A percentile compares a stretch with the other conserved stretches of the same genome.
These are phyloP conservation scores for Aspergillus sclerotioniger DNA, from an alignment of 495 filamentous ascomycete species.

Conservation along the genomic window DNA sequence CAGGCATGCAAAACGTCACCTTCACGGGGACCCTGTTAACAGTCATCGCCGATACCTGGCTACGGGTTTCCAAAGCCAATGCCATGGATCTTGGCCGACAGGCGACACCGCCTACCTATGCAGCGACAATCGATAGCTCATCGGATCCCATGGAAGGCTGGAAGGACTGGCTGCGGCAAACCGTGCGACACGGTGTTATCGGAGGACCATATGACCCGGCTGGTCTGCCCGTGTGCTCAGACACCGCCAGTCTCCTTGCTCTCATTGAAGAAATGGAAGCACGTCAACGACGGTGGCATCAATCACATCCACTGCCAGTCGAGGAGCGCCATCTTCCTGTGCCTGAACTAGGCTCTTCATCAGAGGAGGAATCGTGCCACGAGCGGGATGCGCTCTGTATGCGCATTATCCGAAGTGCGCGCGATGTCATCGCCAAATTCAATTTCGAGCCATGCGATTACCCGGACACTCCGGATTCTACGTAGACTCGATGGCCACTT, in stretches of 20 bases:
- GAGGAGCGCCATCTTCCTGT: constrained; percentile 11
- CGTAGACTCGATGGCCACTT: neutral
- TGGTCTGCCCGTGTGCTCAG: constrained; percentile 21
- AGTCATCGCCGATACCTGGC: constrained; percentile 58
- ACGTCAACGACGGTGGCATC: constrained; percentile 44
- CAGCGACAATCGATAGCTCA: constrained; percentile 24
- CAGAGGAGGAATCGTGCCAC: constrained; percentile 11
- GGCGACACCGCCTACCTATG: constrained; percentile 33
- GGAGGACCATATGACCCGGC: constrained; percentile 28
- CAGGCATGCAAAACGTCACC: constrained; percentile 62
- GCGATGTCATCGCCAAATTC: constrained; percentile 39
- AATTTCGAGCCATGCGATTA: constrained; percentile 43
- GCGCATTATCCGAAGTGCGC: constrained; percentile 36
- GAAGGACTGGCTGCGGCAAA: constrained; percentile 39
- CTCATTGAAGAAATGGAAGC: constrained; percentile 41
- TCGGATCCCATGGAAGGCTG: constrained; percentile 30
- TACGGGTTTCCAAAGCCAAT: constrained; percentile 37
- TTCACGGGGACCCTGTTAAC: constrained; percentile 63
- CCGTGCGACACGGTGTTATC: constrained; percentile 38
- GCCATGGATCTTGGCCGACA: constrained; percentile 37
- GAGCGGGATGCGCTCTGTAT: constrained; percentile 41
- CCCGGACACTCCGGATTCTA: constrained; percentile 27
- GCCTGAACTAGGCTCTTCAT: neutral
- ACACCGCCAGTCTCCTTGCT: constrained; percentile 32
- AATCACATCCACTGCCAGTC: constrained; percentile 22